These are phyloP conservation scores for Trichoderma guizhouense DNA, from an alignment of 2,329 filamentous ascomycete genomes.

Conservation along the genomic window DNA sequence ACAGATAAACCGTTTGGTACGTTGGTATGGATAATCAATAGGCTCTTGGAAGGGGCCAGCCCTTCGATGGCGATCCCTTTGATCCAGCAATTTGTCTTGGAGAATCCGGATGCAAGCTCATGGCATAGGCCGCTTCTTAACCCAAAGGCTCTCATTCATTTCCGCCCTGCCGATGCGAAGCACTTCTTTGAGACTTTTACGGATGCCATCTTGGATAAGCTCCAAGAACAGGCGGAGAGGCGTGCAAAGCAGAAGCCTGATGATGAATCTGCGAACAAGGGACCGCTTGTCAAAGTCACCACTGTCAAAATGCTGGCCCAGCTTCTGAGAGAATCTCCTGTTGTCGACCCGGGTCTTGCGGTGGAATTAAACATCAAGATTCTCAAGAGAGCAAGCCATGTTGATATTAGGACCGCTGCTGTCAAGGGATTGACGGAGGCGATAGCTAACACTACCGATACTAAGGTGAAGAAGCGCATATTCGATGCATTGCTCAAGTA, in stretches of 20 bases:
- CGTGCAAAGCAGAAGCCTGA: background rate
- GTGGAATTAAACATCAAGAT: conserved; percentile 30
- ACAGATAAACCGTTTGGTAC: background rate
- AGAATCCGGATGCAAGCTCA: conserved; percentile 6
- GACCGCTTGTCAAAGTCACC: conserved; percentile 32
- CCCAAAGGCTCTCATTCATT: background rate
- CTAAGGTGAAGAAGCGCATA: background rate
- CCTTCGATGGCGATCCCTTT: background rate
- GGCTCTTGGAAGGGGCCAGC: background rate
- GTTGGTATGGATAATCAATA: background rate
- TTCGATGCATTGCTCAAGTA: background rate
- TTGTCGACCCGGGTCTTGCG: conserved; percentile 26
- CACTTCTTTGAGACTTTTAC: conserved; percentile 30
- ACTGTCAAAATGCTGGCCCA: conserved; percentile 39
- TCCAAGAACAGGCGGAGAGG: conserved; percentile 24
- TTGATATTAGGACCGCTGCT: conserved; percentile 32
- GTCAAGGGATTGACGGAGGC: conserved; percentile 29
- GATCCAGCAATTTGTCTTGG: conserved; percentile 6
- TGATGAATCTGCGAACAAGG: background rate
- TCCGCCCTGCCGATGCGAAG: conserved; percentile 27
- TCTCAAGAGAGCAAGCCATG: conserved; percentile 30
- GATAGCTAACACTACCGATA: conserved; percentile 20
- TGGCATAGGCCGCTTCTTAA: conserved; percentile 12
- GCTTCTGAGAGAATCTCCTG: conserved; percentile 29
- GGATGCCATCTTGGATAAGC: conserved; percentile 27